Evolutionary conservation across 2,329 filamentous ascomycete genomes (phyloP), one percentile per base, ranked within the genome.

Genomic region (Didymella keratinophila): DNA sequence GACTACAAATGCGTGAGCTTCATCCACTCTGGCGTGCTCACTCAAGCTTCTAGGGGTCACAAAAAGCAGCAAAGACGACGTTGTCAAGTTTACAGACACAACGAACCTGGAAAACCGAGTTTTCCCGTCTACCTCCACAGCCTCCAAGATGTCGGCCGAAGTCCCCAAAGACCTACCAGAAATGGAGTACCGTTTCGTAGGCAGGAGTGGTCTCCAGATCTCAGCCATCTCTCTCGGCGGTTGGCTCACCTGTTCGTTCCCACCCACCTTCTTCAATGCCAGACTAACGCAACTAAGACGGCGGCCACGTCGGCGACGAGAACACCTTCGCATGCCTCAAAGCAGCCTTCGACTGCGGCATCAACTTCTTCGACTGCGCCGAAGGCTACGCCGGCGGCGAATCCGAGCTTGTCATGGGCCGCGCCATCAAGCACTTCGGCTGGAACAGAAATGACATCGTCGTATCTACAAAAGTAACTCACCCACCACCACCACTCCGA

Each of bases 171-270:
- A 71, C 28, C 64, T 79, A 9, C 76, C 79, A 3, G 77, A 80
- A 60, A 91, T 91, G 89, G 82, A 88, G 69, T 91, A 91, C 77
- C 87, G 89, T 66, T 87, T 86, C 77, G 82, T 92, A 8, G 89
- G 90, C 69, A 84, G 84, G 37, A 89, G 88, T 16, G 89, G 90
- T 52, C 83, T 93, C 18, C 87, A 92, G 74, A 89, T 93, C 32
- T 92, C 89, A 27, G 84, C 87, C 44, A 89, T 93, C 62, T 88
- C 87, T 2, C 81, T 93, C 2, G 90, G 80, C 30, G 78, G 78
- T 54, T 80, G 77, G 78, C 81, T 93, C 51, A 92, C 90, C 0
- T 92, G 56, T 54, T 34, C 1, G 56, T 58, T 12, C 11, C 12
- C 18, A 41, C 11, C 9, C 11, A 14, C 10, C 18, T 11, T 4